Evolutionary conservation across 495 filamentous ascomycete species (phyloP).

Genomic region (Cercophora samala): DNA sequence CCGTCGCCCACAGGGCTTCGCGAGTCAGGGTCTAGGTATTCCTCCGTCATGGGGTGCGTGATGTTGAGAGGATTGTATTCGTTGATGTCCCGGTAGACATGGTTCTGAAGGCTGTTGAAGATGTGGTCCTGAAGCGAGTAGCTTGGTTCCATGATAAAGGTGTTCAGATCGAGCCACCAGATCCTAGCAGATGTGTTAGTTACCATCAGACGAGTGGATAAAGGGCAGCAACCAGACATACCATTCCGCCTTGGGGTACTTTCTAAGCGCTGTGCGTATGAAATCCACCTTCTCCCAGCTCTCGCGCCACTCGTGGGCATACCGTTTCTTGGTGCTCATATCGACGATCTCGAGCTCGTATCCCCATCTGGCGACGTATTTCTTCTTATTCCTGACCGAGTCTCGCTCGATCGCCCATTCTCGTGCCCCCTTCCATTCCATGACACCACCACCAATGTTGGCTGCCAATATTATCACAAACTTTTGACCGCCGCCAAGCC

Average conservation of each 20-base stretch:
- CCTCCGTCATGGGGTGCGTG: slow-evolving; percentile 68
- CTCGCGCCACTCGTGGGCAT: slow-evolving; percentile 98
- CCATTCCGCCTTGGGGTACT: slow-evolving; percentile 97
- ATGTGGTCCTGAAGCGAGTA: slow-evolving; percentile 88
- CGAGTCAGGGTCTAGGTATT: slow-evolving; percentile 70
- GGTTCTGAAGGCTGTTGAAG: slow-evolving; percentile 70
- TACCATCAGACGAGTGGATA: slow-evolving; percentile 23
- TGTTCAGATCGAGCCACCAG: slow-evolving; percentile 98
- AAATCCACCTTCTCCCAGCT: slow-evolving; percentile 99
- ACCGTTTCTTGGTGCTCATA: slow-evolving; percentile 96
- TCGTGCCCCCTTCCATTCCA: slow-evolving; percentile 97
- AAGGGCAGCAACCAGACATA: slow-evolving; percentile 42
- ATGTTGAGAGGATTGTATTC: slow-evolving; percentile 94
- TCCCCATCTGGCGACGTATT: slow-evolving; percentile 83
- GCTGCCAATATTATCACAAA: slow-evolving; percentile 91
- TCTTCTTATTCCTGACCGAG: slow-evolving; percentile 89
- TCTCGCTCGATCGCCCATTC: slow-evolving; percentile 99
- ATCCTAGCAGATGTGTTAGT: slow-evolving; percentile 59
- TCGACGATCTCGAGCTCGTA: slow-evolving; percentile 96
- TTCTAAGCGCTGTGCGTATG: slow-evolving; percentile 83
- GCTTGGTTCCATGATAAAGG: slow-evolving; percentile 94
- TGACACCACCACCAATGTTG: slow-evolving; percentile 93
- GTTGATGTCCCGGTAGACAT: slow-evolving; percentile 95
- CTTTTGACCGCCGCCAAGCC: slow-evolving; percentile 79
- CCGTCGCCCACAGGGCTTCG: slow-evolving; percentile 72